Evolutionary conservation across 116 monocot genomes (phyloP).

Genomic region (Dioscorea cayenensis): DNA sequence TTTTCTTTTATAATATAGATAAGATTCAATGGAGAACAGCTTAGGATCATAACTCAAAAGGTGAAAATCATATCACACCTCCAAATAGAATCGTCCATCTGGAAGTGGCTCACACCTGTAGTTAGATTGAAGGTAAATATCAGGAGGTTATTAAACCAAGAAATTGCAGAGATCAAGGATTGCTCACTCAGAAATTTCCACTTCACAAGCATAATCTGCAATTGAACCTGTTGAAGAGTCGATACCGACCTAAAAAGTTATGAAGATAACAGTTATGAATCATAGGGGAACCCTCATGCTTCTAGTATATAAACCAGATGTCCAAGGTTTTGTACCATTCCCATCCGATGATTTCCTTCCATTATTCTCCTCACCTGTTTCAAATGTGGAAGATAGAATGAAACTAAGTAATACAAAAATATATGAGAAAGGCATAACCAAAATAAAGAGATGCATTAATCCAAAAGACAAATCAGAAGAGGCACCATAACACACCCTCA

Average conservation of each 20-base stretch:
- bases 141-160: constrained; percentile 8
- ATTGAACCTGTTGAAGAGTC: constrained; percentile 77
- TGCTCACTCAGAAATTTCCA: constrained; percentile 91
- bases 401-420: constrained; percentile 1
- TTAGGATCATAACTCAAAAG: neutral
- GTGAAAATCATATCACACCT: constrained; percentile 39
- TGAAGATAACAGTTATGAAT: constrained; percentile 7
- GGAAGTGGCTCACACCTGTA: constrained; percentile 91
- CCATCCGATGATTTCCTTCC: constrained; percentile 99
- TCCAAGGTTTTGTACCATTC: constrained; percentile 55
- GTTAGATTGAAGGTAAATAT: constrained; percentile 10
- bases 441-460: neutral
- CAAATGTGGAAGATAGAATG: constrained; percentile 7
- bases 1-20: neutral
- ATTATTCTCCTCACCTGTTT: constrained; percentile 85
- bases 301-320: neutral
- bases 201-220: constrained; percentile 95
- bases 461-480: neutral
- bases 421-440: too few relatives aligned
- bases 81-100: constrained; percentile 92
- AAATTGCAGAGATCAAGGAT: constrained; percentile 4
- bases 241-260: constrained; percentile 55
- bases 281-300: neutral
- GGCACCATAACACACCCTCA: too few relatives aligned
- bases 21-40: neutral